Conservation (phyloP, 108 stramenopile genomes). For the Conticribra weissflogii region DNA sequence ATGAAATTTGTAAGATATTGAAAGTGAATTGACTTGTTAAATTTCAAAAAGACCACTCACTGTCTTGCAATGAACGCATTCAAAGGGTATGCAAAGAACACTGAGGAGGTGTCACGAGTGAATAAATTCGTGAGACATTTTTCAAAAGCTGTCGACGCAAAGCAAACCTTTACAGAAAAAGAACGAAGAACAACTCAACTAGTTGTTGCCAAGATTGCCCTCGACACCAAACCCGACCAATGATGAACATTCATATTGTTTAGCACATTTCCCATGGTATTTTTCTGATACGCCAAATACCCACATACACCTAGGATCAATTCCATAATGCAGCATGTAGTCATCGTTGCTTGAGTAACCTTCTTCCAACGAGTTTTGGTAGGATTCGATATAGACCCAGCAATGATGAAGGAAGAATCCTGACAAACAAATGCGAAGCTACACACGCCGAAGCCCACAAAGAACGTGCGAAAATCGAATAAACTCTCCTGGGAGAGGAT, state of each 20-base stretch:
- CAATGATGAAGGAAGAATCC: conserved; percentile 86
- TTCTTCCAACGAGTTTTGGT: conserved; percentile 73
- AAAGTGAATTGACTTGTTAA: no score
- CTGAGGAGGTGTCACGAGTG: no score
- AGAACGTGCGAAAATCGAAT: conserved; percentile 59
- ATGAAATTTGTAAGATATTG: no score
- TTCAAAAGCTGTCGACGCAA: no score
- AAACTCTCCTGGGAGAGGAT: conserved; percentile 32
- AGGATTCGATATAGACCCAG: conserved; percentile 72
- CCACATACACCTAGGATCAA: conserved; percentile 62
- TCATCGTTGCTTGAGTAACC: conserved; percentile 58
- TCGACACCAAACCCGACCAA: conserved; percentile 31
- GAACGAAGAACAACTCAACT: no score
- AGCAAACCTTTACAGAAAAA: no score
- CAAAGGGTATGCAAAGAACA: conserved; percentile 87
- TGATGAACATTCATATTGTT: conserved; percentile 63
- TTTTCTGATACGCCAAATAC: conserved; percentile 66
- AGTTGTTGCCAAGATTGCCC: conserved; percentile 61
- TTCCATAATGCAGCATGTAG: conserved; percentile 54
- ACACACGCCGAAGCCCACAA: conserved; percentile 82
- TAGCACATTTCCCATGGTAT: conserved; percentile 72
- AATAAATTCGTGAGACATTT: no score
- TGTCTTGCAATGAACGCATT: conserved; percentile 85
- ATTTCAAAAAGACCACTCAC: no score
- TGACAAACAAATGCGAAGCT: conserved; percentile 91